A percentile compares a stretch with the other conserved stretches of the same genome.
phyloP scores from a whole-genome alignment of 805 yeast species.

The Clavispora asparagi region DNA sequence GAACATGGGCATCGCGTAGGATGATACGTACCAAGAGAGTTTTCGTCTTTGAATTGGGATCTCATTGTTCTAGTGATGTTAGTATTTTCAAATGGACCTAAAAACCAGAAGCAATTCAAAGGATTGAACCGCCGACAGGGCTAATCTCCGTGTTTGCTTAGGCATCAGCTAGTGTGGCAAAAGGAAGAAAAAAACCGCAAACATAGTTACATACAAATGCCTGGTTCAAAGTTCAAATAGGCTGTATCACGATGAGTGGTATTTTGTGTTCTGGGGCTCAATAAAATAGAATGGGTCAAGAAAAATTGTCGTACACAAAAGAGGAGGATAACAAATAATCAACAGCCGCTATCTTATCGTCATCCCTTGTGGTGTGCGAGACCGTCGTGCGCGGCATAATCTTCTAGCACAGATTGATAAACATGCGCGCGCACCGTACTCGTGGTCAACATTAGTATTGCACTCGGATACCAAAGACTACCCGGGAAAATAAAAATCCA shows the following conservation, averaged over 20 bases:
- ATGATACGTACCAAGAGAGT: constrained; percentile 72
- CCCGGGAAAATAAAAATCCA: too few species aligned
- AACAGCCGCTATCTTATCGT: constrained; percentile 6
- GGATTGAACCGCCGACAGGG: too few species aligned
- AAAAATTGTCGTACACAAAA: background rate
- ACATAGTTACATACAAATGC: background rate
- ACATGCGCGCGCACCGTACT: background rate
- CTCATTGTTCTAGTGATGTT: constrained; percentile 48
- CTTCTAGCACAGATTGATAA: background rate
- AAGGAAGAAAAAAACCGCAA: background rate
- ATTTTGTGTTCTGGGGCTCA: background rate
- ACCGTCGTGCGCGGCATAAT: constrained; percentile 5
- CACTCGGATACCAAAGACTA: too few species aligned
- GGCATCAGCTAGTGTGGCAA: constrained; percentile 1
- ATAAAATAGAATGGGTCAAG: background rate
- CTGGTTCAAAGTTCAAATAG: background rate
- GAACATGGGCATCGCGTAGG: background rate
- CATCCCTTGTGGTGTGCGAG: constrained; percentile 13
- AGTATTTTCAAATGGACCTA: background rate
- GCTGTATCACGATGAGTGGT: background rate
- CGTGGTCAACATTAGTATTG: too few species aligned
- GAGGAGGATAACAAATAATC: background rate
- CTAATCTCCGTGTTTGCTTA: background rate
- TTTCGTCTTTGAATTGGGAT: constrained; percentile 92
- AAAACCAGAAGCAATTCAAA: too few species aligned